A percentile compares a stretch with the other conserved stretches of the same genome.
Conservation (phyloP, 148 eudicot genomes). For the Vaccinium darrowii region DNA sequence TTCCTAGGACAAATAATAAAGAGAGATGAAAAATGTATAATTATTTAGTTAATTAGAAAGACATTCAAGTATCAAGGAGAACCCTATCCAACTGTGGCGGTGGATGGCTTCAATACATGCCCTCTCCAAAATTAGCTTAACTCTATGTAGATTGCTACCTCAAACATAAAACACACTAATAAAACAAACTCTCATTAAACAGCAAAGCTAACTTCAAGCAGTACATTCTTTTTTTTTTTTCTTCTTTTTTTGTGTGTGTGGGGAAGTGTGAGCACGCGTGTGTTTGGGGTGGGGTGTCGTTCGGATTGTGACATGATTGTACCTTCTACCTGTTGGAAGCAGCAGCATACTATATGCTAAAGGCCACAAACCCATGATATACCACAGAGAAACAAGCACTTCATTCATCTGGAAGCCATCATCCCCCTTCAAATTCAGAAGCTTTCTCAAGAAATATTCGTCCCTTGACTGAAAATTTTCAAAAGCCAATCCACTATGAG, state of each 20-base stretch:
- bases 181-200: neutral
- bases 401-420: slow-evolving; percentile 90
- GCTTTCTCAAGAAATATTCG: slow-evolving; percentile 76
- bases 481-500: neutral
- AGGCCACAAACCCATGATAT: slow-evolving; percentile 94
- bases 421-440: slow-evolving; percentile 73
- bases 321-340: slow-evolving; percentile 89
- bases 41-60: neutral
- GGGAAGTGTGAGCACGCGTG: too few species aligned
- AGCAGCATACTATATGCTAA: slow-evolving; percentile 74
- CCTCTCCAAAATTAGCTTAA: neutral
- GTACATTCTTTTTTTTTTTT: neutral
- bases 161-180: neutral
- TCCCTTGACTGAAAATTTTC: slow-evolving; percentile 61
- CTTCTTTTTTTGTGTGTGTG: too few species aligned
- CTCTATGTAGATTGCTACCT: neutral
- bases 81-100: neutral
- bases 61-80: neutral
- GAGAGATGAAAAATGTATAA: neutral
- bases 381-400: slow-evolving; percentile 85
- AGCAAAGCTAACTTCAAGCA: neutral
- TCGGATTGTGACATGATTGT: slow-evolving; percentile 6
- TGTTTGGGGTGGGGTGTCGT: too few species aligned
- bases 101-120: neutral
- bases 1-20: neutral